Percentiles rank a stretch among this genome's conserved stretches.
Evolutionary conservation across 208 protist species (phyloP).

Genomic region (Leishmania tarentolae): DNA sequence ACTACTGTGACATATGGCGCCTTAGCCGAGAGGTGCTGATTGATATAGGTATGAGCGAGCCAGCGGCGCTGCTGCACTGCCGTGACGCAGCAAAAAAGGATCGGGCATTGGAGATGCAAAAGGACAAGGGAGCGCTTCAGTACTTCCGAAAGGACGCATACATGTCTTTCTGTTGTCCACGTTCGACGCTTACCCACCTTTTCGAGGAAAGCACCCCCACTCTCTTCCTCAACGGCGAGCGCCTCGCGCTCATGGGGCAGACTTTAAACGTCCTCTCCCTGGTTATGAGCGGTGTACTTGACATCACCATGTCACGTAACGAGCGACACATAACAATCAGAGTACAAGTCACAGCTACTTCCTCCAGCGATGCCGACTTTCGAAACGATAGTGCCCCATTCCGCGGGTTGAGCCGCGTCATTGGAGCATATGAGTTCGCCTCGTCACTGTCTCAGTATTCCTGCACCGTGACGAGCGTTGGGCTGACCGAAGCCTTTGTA

Average conservation of each 20-base stretch:
- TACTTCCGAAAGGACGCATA: slow-evolving; percentile 69
- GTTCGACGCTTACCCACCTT: slow-evolving; percentile 41
- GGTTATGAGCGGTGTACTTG: slow-evolving; percentile 61
- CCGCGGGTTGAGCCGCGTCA: slow-evolving; percentile 41
- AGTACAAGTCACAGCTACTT: slow-evolving; percentile 7
- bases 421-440: slow-evolving; percentile 84
- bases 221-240: slow-evolving; percentile 82
- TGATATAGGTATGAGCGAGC: slow-evolving; percentile 88
- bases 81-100: slow-evolving; percentile 66
- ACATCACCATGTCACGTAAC: slow-evolving; percentile 60
- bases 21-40: slow-evolving; percentile 72
- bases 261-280: slow-evolving; percentile 61
- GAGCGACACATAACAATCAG: slow-evolving; percentile 48
- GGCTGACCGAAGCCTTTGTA: slow-evolving; percentile 74
- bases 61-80: slow-evolving; percentile 80
- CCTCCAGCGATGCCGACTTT: slow-evolving; percentile 2
- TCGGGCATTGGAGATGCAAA: slow-evolving; percentile 56
- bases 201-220: slow-evolving; percentile 63
- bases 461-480: slow-evolving; percentile 76
- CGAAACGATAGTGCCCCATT: slow-evolving; percentile 4
- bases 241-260: slow-evolving; percentile 71
- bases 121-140: slow-evolving; percentile 31
- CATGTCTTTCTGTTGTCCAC: slow-evolving; percentile 59
- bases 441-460: slow-evolving; percentile 62
- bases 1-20: slow-evolving; percentile 90